Conservation (phyloP, 352 stramenopile genomes). For the Saprolegnia diclina region DNA sequence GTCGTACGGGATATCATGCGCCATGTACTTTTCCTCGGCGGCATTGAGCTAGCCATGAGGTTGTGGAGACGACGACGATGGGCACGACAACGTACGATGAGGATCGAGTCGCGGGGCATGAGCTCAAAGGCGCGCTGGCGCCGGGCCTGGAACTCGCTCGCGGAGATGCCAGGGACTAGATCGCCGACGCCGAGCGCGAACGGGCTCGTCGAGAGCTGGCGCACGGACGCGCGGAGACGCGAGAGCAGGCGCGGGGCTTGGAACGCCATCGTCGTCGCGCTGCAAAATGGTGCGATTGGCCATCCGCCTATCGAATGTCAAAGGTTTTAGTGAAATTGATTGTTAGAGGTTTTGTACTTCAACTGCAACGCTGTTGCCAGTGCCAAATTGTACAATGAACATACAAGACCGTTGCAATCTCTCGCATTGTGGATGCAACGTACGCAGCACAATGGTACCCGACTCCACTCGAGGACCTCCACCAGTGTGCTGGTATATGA, state of each 20-base stretch:
- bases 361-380: background rate
- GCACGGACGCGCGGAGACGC: background rate
- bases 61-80: background rate
- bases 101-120: conserved; percentile 62
- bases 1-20: conserved; percentile 83
- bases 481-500: too few species aligned
- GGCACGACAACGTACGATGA: conserved; percentile 41
- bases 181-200: background rate
- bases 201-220: background rate
- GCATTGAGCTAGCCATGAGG: conserved; percentile 41
- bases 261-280: background rate
- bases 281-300: background rate
- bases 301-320: background rate
- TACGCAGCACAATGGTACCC: too few species aligned
- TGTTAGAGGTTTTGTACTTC: background rate
- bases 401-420: background rate
- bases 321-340: background rate
- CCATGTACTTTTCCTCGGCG: conserved; percentile 75
- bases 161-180: conserved; percentile 19
- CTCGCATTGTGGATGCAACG: too few species aligned
- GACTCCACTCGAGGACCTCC: too few species aligned
- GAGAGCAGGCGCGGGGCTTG: background rate
- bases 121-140: conserved; percentile 53
- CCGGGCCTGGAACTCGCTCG: conserved; percentile 57
- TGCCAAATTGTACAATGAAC: background rate